Base-by-base conservation (phyloP, 352 stramenopile species). In the Globisporangium acanthophoron region DNA sequence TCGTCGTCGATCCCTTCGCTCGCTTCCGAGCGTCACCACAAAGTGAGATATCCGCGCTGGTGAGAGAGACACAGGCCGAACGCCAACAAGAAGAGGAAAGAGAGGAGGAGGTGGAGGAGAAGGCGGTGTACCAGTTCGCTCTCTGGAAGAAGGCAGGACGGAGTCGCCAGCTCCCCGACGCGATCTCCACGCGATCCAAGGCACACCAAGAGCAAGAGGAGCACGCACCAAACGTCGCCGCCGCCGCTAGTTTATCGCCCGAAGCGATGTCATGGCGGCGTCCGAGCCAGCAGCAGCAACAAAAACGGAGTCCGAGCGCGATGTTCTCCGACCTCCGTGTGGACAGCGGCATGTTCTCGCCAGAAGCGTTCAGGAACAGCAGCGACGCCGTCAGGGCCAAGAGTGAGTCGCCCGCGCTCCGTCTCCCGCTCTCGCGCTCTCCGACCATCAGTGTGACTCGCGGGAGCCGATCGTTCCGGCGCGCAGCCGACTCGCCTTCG, bases 121-220 rank as follows among this genome's bases (percentile, higher is more conserved):
- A 77, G 18, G 56, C 62, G 0, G 65, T 85, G 15, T 78, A 77
- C 18, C 66, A 61, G 21, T 90, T 90, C 58, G 70, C 69, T 8
- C 57, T 90, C 5, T 90, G 80, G 78, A 81, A 75, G 18, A 81
- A 79, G 47, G 80, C 78, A 0, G 47, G 61, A 31, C 71, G 74
- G 48, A 78, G 63, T 46, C 69, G 67, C 54, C 41, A 56, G 7
- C 66, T 90, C 12, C 72, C 73, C 0, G 67, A 78, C 21, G 80
- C 80, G 1, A 85, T 88, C 35, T 74, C 82, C 5, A 67, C 49
- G 5, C 58, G 52, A 45, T 65, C n/a, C 51, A 44, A 24, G 33
- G 21, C 45, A 45, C 18, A 45, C 0, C 5, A 37, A 13, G 47
- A 51, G 57, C 59, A 52, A 29, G 3, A 44, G 13, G 31, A 16